These are phyloP conservation scores for Aspergillus asperescens DNA, from an alignment of 495 filamentous ascomycete species.

Conservation along the genomic window DNA sequence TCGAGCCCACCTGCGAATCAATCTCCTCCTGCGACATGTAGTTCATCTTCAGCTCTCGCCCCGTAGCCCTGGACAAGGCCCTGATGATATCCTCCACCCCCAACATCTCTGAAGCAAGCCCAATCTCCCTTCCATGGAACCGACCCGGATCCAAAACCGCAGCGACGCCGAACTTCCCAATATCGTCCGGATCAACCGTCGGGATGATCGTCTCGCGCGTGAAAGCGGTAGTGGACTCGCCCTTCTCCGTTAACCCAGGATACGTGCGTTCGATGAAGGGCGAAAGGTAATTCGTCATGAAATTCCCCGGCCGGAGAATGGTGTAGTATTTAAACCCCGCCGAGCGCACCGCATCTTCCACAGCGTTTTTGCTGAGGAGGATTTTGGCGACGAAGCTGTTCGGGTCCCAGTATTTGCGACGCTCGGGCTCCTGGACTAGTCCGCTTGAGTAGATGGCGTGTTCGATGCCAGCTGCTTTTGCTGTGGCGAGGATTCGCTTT, in stretches of 20 bases:
- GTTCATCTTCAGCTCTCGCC: constrained; percentile 26
- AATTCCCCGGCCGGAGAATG: constrained; percentile 41
- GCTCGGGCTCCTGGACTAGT: constrained; percentile 23
- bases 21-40: constrained; percentile 40
- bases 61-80: constrained; percentile 26
- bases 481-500: constrained; percentile 34
- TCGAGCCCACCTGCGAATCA: constrained; percentile 17
- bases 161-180: constrained; percentile 42
- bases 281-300: constrained; percentile 47
- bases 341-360: constrained; percentile 30
- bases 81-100: constrained; percentile 27
- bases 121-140: constrained; percentile 36
- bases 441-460: constrained; percentile 40
- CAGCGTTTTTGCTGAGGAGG: constrained; percentile 30
- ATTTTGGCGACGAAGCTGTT: constrained; percentile 20
- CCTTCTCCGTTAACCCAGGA: constrained; percentile 30
- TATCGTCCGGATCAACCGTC: constrained; percentile 44
- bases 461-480: constrained; percentile 36
- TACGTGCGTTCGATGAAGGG: constrained; percentile 33
- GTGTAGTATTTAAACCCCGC: constrained; percentile 38
- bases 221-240: constrained; percentile 31
- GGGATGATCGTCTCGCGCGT: constrained; percentile 28
- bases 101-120: constrained; percentile 35
- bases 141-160: constrained; percentile 35
- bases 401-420: constrained; percentile 23